Evolutionary conservation across 306 rosid genomes (phyloP).

Genomic region (Trifolium dubium): DNA sequence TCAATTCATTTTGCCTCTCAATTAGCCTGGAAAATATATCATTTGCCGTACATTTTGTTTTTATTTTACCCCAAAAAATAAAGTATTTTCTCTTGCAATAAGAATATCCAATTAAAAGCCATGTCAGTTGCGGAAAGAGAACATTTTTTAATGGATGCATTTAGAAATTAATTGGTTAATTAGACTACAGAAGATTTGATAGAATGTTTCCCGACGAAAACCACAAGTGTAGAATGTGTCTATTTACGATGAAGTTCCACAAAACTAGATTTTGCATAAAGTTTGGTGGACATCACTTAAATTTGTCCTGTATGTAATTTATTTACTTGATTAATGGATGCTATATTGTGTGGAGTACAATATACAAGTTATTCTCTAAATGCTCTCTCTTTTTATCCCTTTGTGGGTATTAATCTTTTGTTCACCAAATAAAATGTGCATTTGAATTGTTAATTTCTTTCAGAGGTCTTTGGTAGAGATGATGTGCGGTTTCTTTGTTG

Average conservation of each 20-base stretch:
- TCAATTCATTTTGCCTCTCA: conserved; percentile 24
- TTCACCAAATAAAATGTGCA: conserved; percentile 12
- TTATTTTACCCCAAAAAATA: too few relatives aligned
- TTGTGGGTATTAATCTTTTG: conserved; percentile 24
- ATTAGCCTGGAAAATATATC: too few relatives aligned
- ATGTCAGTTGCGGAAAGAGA: neutral
- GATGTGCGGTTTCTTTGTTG: conserved; percentile 96
- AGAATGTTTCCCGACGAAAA: too few relatives aligned
- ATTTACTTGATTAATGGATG: conserved; percentile 14
- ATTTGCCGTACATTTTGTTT: too few relatives aligned
- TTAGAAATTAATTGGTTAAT: conserved; percentile 20
- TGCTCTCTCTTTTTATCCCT: neutral
- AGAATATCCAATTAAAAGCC: conserved; percentile 17
- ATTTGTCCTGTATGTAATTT: neutral
- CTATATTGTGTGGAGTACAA: conserved; percentile 26
- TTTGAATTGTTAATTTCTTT: conserved; percentile 29
- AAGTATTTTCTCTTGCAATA: conserved; percentile 12
- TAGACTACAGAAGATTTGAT: neutral
- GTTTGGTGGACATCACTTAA: conserved; percentile 3
- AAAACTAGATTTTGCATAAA: conserved; percentile 13
- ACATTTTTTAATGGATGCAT: conserved; percentile 27
- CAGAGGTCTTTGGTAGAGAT: conserved; percentile 94
- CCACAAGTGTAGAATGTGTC: too few relatives aligned
- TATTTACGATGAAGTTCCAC: too few relatives aligned
- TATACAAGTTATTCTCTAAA: neutral